Percentiles rank a stretch among this genome's conserved stretches.
Evolutionary conservation across 2,329 filamentous ascomycete genomes (phyloP).

Genomic region (Cordyceps farinosa): DNA sequence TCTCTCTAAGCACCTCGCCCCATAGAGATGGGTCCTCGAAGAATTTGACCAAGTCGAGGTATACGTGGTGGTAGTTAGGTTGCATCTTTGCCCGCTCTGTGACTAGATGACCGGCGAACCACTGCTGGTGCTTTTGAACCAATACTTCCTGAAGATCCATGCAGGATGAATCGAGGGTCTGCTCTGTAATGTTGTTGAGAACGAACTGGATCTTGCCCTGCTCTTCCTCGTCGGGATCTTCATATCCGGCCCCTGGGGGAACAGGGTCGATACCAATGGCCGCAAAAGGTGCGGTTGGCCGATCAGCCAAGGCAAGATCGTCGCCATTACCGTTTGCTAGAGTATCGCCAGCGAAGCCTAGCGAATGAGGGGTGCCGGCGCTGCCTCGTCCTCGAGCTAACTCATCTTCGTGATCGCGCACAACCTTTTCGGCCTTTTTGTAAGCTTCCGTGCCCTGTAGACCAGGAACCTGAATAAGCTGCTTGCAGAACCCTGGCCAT

Average conservation of each 20-base stretch:
- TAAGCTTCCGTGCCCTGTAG: constrained; percentile 82
- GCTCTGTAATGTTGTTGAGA: constrained; percentile 91
- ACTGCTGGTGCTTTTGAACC: constrained; percentile 80
- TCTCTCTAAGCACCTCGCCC: constrained; percentile 88
- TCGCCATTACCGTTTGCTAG: constrained; percentile 70
- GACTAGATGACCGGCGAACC: constrained; percentile 94
- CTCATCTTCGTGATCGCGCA: constrained; percentile 64
- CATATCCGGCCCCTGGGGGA: constrained; percentile 60
- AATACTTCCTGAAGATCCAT: constrained; percentile 75
- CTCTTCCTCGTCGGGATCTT: constrained; percentile 78
- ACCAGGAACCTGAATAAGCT: constrained; percentile 76
- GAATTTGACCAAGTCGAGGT: constrained; percentile 81
- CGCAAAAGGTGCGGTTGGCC: constrained; percentile 66
- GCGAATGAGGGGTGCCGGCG: constrained; percentile 34
- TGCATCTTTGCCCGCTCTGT: constrained; percentile 96
- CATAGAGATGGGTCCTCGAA: constrained; percentile 77
- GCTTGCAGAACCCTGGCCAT: constrained; percentile 92
- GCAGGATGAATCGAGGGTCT: constrained; percentile 81
- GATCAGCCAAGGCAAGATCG: constrained; percentile 56
- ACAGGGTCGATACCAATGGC: constrained; percentile 74
- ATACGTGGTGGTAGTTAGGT: constrained; percentile 92
- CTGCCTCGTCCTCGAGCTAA: constrained; percentile 54
- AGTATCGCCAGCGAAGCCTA: constrained; percentile 42
- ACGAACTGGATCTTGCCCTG: constrained; percentile 95
- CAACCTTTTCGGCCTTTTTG: constrained; percentile 76